Evolutionary conservation across 768 basidiomycete species (phyloP), one percentile per base, ranked within the genome.

Genomic region (Suillus decipiens): DNA sequence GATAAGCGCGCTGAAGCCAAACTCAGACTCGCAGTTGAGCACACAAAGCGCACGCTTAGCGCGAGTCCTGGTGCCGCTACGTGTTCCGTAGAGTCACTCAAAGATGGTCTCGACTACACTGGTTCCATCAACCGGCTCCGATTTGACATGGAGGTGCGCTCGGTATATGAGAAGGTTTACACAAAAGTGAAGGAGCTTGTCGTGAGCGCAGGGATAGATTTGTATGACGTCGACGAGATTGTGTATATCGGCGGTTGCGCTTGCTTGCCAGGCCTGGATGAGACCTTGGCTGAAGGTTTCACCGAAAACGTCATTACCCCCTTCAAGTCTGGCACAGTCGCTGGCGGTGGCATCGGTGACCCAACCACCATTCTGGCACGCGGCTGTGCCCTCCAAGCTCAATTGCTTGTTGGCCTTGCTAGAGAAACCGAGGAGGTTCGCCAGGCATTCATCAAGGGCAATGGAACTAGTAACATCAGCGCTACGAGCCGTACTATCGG

Each of bases 1-100:
- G 91, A 95, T 76, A 82, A 86, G 70, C 92, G 97, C 28, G 93
- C 96, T 1, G 90, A 94, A 70, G 92, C 94, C n/a, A 96, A 96
- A 72, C 86, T 99, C 33, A 86, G 90, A 11, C 86, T 99, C 24
- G 94, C 95, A 8, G 86, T 97, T 61, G 95, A 98, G 73, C 90
- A 95, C 73, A 96, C 95, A 34, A 99, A 98, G 78, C 88, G 95
- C 67, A 95, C 94, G 0, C 82, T 99, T 67, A 89, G 88, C 59
- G 96, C 96, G 0, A 90, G 89, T 5, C 84, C 89, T 3, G 90
- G 90, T 15, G 92, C 95, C 1, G 95, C 94, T 2, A 92, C 92
- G 1, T 93, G 94, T 77, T 90, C 92, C 17, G 92, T 99, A 67
- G 95, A 97, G 77, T 93, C 91, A 0, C 84, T 99, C 68, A 96